Evolutionary conservation across 495 filamentous ascomycete species (phyloP).

Genomic region (Bryoglossum gracile): DNA sequence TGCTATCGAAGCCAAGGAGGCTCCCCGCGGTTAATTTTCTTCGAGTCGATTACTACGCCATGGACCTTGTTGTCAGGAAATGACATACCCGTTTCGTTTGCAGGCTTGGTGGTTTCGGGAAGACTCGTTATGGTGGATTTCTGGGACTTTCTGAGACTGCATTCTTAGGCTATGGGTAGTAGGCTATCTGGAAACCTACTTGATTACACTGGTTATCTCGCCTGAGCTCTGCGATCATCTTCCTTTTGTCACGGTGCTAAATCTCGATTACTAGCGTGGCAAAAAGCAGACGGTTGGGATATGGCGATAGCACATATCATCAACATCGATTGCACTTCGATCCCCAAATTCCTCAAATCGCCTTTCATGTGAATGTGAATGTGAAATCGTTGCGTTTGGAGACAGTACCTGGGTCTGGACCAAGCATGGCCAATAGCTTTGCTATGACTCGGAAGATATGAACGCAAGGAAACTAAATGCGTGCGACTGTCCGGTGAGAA

Average conservation of each 20-base stretch:
- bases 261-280: conserved; percentile 24
- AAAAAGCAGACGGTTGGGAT: conserved; percentile 26
- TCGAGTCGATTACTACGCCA: conserved; percentile 19
- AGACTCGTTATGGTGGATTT: conserved; percentile 15
- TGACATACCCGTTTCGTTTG: conserved; percentile 19
- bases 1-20: conserved; percentile 91
- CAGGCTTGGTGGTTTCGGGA: conserved; percentile 7
- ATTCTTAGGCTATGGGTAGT: conserved; percentile 24
- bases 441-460: too few relatives aligned
- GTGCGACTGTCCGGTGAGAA: too few relatives aligned
- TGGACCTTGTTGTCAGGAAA: conserved; percentile 24
- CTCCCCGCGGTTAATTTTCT: conserved; percentile 36
- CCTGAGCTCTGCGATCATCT: conserved; percentile 22
- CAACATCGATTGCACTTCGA: conserved; percentile 26
- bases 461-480: too few relatives aligned
- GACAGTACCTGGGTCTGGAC: too few relatives aligned
- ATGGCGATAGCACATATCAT: conserved; percentile 26
- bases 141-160: conserved; percentile 21
- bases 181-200: conserved; percentile 25
- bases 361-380: conserved; percentile 1
- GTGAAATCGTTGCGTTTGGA: too few relatives aligned
- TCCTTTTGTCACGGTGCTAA: conserved; percentile 24
- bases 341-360: not conserved
- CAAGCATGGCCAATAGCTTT: too few relatives aligned
- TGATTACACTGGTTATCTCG: conserved; percentile 28